Conservation (phyloP, 2,329 filamentous ascomycete genomes). For the Cladosporium oxysporum region DNA sequence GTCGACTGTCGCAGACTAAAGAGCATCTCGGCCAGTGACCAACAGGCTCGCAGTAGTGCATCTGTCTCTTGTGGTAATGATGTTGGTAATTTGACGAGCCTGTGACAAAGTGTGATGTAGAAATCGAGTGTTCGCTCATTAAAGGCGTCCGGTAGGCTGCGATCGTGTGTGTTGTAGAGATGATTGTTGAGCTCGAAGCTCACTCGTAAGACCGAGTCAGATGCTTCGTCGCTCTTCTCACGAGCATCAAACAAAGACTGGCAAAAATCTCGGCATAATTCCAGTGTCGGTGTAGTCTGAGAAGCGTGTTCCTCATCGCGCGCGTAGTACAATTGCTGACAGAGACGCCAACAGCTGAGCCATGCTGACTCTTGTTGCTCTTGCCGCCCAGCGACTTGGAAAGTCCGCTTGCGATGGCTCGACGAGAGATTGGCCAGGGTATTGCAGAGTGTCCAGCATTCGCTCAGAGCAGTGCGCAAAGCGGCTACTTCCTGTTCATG, state of each 20-base stretch:
- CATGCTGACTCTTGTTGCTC: constrained; percentile 85
- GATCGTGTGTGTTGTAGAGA: constrained; percentile 88
- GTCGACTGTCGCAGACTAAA: constrained; percentile 85
- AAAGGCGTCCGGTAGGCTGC: constrained; percentile 80
- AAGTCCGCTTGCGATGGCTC: constrained; percentile 76
- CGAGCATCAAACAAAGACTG: constrained; percentile 87
- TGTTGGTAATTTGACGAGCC: constrained; percentile 90
- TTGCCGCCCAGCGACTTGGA: constrained; percentile 71
- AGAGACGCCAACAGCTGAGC: constrained; percentile 92
- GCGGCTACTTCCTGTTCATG: constrained; percentile 66
- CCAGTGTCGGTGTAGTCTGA: constrained; percentile 73
- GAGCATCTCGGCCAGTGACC: constrained; percentile 88
- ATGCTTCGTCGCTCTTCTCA: constrained; percentile 71
- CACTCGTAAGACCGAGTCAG: constrained; percentile 84
- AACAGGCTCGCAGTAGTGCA: constrained; percentile 79
- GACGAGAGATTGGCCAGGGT: constrained; percentile 83
- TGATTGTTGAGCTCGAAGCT: constrained; percentile 97
- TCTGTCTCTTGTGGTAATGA: constrained; percentile 80
- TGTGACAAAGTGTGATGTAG: constrained; percentile 89
- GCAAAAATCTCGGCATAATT: constrained; percentile 88
- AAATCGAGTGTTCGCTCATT: constrained; percentile 89
- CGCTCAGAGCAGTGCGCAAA: constrained; percentile 74
- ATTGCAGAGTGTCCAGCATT: constrained; percentile 94
- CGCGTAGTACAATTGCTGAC: constrained; percentile 83
- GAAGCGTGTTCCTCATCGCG: constrained; percentile 69